phyloP scores from a whole-genome alignment of 2,329 filamentous ascomycete species.

The Penicillium sp. region DNA sequence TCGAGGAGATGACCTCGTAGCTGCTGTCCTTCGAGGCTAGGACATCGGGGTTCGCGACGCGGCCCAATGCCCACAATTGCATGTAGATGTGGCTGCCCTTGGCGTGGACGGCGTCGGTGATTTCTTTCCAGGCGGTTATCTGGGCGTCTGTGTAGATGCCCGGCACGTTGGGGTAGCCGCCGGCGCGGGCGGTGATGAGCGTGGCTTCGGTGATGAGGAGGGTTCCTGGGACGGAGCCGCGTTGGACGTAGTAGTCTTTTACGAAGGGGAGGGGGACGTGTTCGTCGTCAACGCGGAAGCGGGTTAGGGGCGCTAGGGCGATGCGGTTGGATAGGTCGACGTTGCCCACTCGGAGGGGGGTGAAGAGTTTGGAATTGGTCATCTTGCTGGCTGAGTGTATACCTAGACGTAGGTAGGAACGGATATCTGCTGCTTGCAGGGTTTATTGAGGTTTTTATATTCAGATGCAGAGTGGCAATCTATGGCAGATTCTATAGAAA shows the following conservation, averaged over 20 bases:
- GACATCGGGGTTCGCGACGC: conserved; percentile 46
- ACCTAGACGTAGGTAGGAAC: too few species aligned
- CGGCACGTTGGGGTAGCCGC: conserved; percentile 52
- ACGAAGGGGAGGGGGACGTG: conserved; percentile 47
- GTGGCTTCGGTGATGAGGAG: conserved; percentile 59
- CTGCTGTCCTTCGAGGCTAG: conserved; percentile 17
- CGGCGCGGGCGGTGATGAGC: conserved; percentile 47
- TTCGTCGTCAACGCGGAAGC: conserved; percentile 50
- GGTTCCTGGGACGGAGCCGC: conserved; percentile 52
- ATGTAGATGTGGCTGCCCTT: conserved; percentile 59
- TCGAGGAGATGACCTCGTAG: conserved; percentile 22
- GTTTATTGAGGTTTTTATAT: too few species aligned
- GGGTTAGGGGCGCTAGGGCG: conserved; percentile 57
- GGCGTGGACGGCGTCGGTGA: conserved; percentile 61
- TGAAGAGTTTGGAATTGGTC: conserved; percentile 33
- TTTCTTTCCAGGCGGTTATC: conserved; percentile 56
- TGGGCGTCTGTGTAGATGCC: conserved; percentile 58
- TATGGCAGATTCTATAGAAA: too few species aligned
- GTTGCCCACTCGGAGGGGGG: conserved; percentile 43
- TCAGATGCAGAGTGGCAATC: too few species aligned
- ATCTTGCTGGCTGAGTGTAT: too few species aligned
- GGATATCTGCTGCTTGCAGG: too few species aligned
- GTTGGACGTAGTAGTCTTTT: conserved; percentile 54
- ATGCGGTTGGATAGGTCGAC: conserved; percentile 47
- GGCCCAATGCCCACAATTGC: conserved; percentile 61